Evolutionary conservation across 192 early-diverging fungal genomes (phyloP).

Genomic region (Neocallimastix lanati): DNA sequence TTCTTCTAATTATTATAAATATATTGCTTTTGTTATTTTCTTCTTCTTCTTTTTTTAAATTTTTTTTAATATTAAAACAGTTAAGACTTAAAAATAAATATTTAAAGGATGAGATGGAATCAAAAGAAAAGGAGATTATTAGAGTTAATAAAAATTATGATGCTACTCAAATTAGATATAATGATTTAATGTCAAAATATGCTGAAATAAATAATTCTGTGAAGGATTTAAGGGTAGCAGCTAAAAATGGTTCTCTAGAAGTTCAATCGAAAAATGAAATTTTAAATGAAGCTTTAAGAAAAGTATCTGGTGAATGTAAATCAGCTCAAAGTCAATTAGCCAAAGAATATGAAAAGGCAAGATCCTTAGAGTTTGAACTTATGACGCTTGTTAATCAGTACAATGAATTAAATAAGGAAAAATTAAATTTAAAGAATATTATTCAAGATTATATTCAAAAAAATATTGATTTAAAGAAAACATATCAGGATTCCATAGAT

Average conservation of each 20-base stretch:
- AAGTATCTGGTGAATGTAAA: background rate
- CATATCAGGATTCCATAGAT: background rate
- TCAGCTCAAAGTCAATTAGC: background rate
- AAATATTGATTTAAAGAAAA: background rate
- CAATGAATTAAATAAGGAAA: background rate
- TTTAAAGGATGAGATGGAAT: background rate
- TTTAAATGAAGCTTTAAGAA: background rate
- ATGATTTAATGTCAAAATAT: background rate
- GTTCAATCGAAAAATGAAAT: background rate
- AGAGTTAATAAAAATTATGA: background rate
- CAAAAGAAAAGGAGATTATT: background rate
- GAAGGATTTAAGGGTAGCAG: background rate
- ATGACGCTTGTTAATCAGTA: background rate
- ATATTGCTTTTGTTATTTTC: too few relatives aligned
- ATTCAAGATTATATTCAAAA: background rate
- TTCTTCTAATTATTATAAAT: too few relatives aligned
- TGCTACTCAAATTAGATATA: background rate
- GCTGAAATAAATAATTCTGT: background rate
- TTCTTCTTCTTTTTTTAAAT: too few relatives aligned
- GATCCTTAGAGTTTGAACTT: background rate
- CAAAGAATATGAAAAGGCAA: background rate
- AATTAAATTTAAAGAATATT: background rate
- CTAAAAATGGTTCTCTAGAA: background rate
- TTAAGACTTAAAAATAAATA: background rate
- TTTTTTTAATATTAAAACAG: background rate